Base-by-base conservation (phyloP, 352 stramenopile genomes). In the Phytophthora hibernalis region DNA sequence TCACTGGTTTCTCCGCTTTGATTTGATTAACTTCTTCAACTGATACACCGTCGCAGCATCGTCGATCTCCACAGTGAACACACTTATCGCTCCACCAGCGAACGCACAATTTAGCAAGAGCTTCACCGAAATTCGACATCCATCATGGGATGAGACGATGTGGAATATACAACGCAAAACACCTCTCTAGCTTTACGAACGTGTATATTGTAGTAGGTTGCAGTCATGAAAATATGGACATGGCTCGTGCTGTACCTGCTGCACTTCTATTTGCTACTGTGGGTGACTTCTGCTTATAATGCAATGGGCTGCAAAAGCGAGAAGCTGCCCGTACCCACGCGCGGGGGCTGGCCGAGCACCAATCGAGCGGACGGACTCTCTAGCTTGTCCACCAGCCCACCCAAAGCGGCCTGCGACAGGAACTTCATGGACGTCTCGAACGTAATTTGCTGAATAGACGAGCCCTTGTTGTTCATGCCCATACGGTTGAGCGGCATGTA, bases 391-490 rank as follows among this genome's bases (percentile, higher is more conserved):
- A 81, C 85, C 13, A 95, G 71, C 22, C 89, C 87, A 49, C 92
- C 87, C 13, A 99, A 67, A 43, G 98, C 97, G 21, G 98, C 97
- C 58, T 98, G 83, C 10, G 96, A 98, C 59, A 99, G 82, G 77
- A 99, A 99, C 37, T 98, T 96, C 65, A 98, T 98, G 24, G 98
- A 99, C 37, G 98, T 99, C 83, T 99, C 98, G 79, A 99, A 99
- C 79, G 96, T 99, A 91, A 99, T 99, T 81, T 99, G 97, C 71
- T 99, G 88, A 71, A 99, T 98, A 21, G 97, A 89, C 31, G 95
- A 99, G 54, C 92, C 94, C 70, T 97, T 96, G 68, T 98, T 88
- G 54, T 89, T 87, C 95, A 99, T 99, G 57, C 97, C 97, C 56
- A 93, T 97, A 53, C 98, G 92, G 85, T 99, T 99, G 77, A 99